Evolutionary conservation across 23 red algal species (phyloP).

Genomic region (Agarophyton chilense): DNA sequence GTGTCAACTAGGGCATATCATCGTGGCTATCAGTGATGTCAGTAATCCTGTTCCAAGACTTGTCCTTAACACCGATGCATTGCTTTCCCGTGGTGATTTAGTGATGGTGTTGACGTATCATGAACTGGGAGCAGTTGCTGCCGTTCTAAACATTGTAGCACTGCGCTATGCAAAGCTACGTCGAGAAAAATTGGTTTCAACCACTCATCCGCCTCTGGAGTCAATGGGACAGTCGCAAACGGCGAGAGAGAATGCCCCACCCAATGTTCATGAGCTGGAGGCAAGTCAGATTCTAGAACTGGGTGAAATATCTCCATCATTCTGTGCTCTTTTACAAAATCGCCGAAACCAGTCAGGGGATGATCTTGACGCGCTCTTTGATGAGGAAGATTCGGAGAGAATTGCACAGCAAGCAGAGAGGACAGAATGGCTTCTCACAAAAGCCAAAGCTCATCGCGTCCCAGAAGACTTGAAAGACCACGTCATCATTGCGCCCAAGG

Average conservation of each 20-base stretch:
- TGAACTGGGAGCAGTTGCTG: conserved; percentile 2
- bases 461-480: conserved; percentile 28
- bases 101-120: conserved; percentile 70
- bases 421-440: not conserved
- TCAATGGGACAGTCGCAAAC: not conserved
- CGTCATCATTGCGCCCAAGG: conserved; percentile 55
- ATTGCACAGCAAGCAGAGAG: not conserved
- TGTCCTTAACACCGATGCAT: conserved; percentile 6
- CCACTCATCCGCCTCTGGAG: not conserved
- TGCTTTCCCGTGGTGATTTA: conserved; percentile 39
- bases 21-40: conserved; percentile 28
- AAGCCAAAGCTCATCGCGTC: not conserved
- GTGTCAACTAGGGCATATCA: conserved; percentile 39
- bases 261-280: not conserved
- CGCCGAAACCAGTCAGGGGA: conserved; percentile 4
- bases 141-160: conserved; percentile 31
- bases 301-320: not conserved
- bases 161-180: not conserved
- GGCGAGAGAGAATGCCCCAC: too few relatives aligned
- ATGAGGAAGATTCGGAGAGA: not conserved
- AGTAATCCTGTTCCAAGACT: conserved; percentile 3
- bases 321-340: not conserved
- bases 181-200: not conserved
- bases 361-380: conserved; percentile 39
- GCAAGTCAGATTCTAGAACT: not conserved